Base-by-base conservation (phyloP, 2,329 filamentous ascomycete species). In the Cladosporium sp. region DNA sequence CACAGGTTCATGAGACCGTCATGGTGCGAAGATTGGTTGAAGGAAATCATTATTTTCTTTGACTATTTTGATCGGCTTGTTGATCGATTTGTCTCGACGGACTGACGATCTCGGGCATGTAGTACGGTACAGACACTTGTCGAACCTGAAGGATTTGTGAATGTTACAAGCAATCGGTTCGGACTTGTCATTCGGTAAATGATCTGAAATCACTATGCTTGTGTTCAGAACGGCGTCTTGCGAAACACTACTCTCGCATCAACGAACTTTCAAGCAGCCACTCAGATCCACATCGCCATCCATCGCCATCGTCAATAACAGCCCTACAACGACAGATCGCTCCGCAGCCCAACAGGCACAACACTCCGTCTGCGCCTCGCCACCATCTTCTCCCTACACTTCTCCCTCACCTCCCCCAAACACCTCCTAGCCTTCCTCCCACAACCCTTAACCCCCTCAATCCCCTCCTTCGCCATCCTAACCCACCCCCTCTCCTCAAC, bases 391-490 rank as follows among this genome's bases (percentile, higher is more conserved):
- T 51, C 58, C 15, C 18, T 34, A 26, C 32, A 55, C 51, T 26
- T 57, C 49, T 26, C 32, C 49, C 26, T 57, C 61, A 11, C 55
- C 18, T 34, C 61, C n/a, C 32, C 34, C 61, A 51, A 41, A 21
- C 38, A 24, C 28, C 3, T 21, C 21, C 10, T 18, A 12, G 34
- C n/a, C 34, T 41, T 47, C 61, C 18, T 44, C 51, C 32, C 26
- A 30, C 52, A 55, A 18, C 28, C 49, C 44, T 15, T 52, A 7
- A 28, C 11, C 36, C 51, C 36, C 34, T 64, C 47, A 11, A 55
- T 5, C 11, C 21, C 11, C n/a, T 8, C 14, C 51, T 44, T 47
- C 47, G 21, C 28, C 15, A 12, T 28, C 14, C 5, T 26, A 11
- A 32, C 49, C 36, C 58, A 28, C 5, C 52, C 49, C 49, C 12